Evolutionary conservation across 441 rosid species (phyloP), one percentile per base, ranked within the genome.

Genomic region (Isatis lusitanica): DNA sequence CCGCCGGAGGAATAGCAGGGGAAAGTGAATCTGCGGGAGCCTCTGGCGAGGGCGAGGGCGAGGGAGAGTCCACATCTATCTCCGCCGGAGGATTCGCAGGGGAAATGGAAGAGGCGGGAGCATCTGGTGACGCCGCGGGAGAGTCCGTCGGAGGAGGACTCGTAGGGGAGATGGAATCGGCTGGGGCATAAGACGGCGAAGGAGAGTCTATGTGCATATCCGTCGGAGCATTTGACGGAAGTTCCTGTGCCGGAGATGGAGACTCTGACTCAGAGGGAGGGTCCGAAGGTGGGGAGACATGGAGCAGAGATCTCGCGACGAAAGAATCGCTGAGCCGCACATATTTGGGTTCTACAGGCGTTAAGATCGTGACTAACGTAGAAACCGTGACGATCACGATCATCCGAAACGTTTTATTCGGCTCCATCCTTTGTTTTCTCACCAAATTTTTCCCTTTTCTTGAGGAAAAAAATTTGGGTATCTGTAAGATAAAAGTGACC

Each of bases 371-470:
- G 61, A 33, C n/a, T 50, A 65, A 63, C 18, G 53, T 69, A n/a
- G 66, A 70, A 76, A 71, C 50, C 26, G 60, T 59, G 66, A 78
- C 65, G 78, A 74, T 68, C 43, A 68, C 2, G 26, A 73, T 63
- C 31, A 72, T 53, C 26, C 33, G 3, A 17, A 56, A 48, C 46
- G 46, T 62, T 28, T n/a, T 62, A 53, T 55, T 38, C 4, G n/a
- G n/a, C 17, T 56, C 78, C 81, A 73, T 78, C 13, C 35, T 71
- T 48, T 39, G 36, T 39, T 24, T 16, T 28, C 28, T 26, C 30
- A 28, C 59, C 58, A 12, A 55, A 6, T 55, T 55, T 48, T 46
- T 12, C n/a, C 31, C 44, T 39, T 66, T 50, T 10, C 11, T 28
- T 24, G 26, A 53, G 65, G 58, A 12, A 66, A 43, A 50, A 56